Base-by-base conservation (phyloP, 2,329 filamentous ascomycete genomes). In the Mollisia scopiformis region DNA sequence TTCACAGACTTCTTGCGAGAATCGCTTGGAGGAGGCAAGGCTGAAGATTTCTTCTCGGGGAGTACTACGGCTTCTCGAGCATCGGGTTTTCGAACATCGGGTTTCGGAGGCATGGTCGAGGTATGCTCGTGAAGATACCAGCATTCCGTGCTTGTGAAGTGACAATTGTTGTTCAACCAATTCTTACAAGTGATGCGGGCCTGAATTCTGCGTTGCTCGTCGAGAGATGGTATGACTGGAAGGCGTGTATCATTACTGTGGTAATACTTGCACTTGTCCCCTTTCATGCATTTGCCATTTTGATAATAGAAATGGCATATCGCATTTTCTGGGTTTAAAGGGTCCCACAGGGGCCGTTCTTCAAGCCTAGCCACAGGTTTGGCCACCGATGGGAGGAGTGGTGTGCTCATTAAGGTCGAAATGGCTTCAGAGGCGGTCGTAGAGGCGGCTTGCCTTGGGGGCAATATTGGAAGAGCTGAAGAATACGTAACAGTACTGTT, bases 231-330 rank as follows among this genome's bases (percentile, higher is more conserved):
- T 4, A 50, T 57, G 25, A 63, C 37, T 13, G 62, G 51, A 14
- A 59, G 21, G 5, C 30, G n/a, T 5, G n/a, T 6, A 19, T 62
- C 59, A 16, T 59, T 51, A 39, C 47, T 54, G 35, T 64, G 62
- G 8, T 35, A 8, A 30, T 49, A 64, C 13, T 30, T 51, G 37
- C 62, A 64, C 11, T n/a, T 10, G n/a, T 46, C 21, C 3, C 43
- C 55, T 19, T 55, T 60, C 6, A 14, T 25, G 31, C 63, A 66
- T 23, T 27, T 39, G 5, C 57, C 30, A 23, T 41, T 43, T 1
- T 11, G 21, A 53, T 60, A 37, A 53, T 53, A 64, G 53, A 58
- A 66, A 25, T 50, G 53, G 37, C 64, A 66, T 10, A 62, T 55
- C 28, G 57, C 37, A 39, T 51, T 19, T 4, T 25, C 1, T 6